Base-by-base conservation (phyloP, 2,329 filamentous ascomycete species). In the Epichloe uncinata region DNA sequence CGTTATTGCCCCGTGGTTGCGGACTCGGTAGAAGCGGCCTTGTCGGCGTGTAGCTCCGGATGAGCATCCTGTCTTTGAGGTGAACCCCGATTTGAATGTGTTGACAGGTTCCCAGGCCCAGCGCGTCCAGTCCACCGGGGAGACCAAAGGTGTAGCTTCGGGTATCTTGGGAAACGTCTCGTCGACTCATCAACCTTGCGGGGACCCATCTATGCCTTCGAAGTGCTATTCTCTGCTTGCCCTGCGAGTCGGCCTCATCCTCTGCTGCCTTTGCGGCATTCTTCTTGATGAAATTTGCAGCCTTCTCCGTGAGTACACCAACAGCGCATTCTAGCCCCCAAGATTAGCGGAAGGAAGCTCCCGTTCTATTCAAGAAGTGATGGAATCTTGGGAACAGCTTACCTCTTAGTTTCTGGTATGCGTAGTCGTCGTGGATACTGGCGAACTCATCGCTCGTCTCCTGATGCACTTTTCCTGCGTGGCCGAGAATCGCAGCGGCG, bases 71-170 rank as follows among this genome's bases (percentile, higher is more conserved):
- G 54, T 77, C 73, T 41, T 63, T 57, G 52, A 77, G 63, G 51
- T 78, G 73, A 55, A 77, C 75, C 2, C 74, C 75, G 8, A 78
- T 53, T 49, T 75, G 67, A 20, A 78, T 59, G 54, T 78, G 74
- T 56, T 78, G 72, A 48, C 74, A 73, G 0, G 71, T 77, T 18
- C 65, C 66, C 0, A 77, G 59, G 0, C 73, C 73, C 0, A 78
- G 65, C 6, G 66, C 61, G n/a, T 65, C 60, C 35, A 63, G 62
- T 18, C 55, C 58, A 1, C 64, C 57, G 0, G 71, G 70, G 2
- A 75, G 64, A 35, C 61, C 49, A 57, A 77, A 75, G 3, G 68
- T 74, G 60, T 75, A 75, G 3, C 49, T 46, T 18, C 52, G 43
- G 5, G 55, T 57, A 50, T 77, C 72, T 30, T 67, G 54, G 0